phyloP scores from a whole-genome alignment of 805 yeast genomes.

The Ogataea pini region DNA sequence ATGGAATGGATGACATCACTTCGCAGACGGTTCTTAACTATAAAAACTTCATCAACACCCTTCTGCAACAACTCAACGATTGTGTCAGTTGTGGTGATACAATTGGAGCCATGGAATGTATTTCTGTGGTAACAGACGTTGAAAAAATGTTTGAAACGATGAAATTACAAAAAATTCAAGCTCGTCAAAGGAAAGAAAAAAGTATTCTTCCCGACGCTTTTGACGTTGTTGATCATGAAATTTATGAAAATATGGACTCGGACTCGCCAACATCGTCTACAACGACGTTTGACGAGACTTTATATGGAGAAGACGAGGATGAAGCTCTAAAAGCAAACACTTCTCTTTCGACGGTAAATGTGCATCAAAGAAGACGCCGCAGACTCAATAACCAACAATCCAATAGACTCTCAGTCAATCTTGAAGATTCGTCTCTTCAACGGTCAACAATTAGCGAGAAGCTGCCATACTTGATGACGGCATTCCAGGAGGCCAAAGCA shows the following conservation, averaged over 20 bases:
- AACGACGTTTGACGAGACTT: slow-evolving; percentile 15
- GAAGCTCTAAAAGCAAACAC: slow-evolving; percentile 10
- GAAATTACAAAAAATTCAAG: slow-evolving; percentile 28
- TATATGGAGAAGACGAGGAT: slow-evolving; percentile 16
- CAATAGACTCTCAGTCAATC: slow-evolving; percentile 8
- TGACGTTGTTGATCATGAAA: slow-evolving; percentile 5
- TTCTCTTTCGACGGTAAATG: slow-evolving; percentile 19
- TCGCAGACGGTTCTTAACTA: slow-evolving; percentile 50
- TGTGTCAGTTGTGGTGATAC: slow-evolving; percentile 56
- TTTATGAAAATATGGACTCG: slow-evolving; percentile 5
- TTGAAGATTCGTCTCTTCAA: slow-evolving; percentile 39
- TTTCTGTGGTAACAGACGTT: slow-evolving; percentile 66
- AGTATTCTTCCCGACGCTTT: slow-evolving; percentile 7
- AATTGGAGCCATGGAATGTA: slow-evolving; percentile 62
- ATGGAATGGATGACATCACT: slow-evolving; percentile 31
- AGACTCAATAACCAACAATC: slow-evolving; percentile 11
- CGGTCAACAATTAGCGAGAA: slow-evolving; percentile 62
- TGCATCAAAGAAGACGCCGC: slow-evolving; percentile 21
- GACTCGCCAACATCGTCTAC: slow-evolving; percentile 17
- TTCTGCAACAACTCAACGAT: slow-evolving; percentile 57
- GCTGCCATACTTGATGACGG: slow-evolving; percentile 64
- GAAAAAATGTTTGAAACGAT: slow-evolving; percentile 71
- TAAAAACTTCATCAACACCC: slow-evolving; percentile 57
- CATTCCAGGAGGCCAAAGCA: slow-evolving; percentile 62
- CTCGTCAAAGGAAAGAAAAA: slow-evolving; percentile 14